Percentiles rank a stretch among this genome's conserved stretches.
Conservation (phyloP, 371 early-diverging fungal genomes). For the Coemansia linderi region DNA sequence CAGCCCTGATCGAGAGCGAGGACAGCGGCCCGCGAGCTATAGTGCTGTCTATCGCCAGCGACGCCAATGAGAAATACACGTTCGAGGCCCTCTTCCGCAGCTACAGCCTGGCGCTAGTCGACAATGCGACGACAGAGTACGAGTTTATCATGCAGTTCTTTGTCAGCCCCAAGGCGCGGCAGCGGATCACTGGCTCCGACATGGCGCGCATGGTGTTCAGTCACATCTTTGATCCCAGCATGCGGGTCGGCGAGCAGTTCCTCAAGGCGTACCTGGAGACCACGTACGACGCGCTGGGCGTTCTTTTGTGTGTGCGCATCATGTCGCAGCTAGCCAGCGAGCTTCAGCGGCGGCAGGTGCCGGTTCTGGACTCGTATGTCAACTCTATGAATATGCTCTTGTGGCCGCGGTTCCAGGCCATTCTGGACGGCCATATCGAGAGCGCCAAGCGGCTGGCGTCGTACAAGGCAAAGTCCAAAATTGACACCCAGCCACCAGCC, state of each 20-base stretch:
- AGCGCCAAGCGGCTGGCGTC: slow-evolving; percentile 59
- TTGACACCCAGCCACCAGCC: slow-evolving; percentile 49
- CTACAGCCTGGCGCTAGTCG: slow-evolving; percentile 81
- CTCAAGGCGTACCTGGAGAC: slow-evolving; percentile 70
- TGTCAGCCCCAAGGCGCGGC: slow-evolving; percentile 60
- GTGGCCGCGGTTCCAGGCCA: slow-evolving; percentile 88
- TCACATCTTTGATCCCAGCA: slow-evolving; percentile 80
- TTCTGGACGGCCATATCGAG: slow-evolving; percentile 86
- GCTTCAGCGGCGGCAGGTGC: slow-evolving; percentile 77
- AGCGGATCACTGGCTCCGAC: slow-evolving; percentile 56
- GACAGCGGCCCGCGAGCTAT: slow-evolving; percentile 32
- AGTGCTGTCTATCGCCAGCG: slow-evolving; percentile 43
- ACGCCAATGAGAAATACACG: slow-evolving; percentile 62
- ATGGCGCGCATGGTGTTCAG: slow-evolving; percentile 66
- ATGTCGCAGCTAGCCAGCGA: slow-evolving; percentile 79
- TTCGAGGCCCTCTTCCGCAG: slow-evolving; percentile 82
- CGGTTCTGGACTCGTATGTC: slow-evolving; percentile 78
- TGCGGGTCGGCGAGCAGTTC: slow-evolving; percentile 72
- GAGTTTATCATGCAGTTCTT: slow-evolving; percentile 88
- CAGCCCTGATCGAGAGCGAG: slow-evolving; percentile 20
- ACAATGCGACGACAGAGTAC: slow-evolving; percentile 92
- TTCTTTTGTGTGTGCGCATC: slow-evolving; percentile 84
- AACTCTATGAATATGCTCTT: slow-evolving; percentile 86
- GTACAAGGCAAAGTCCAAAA: slow-evolving; percentile 22
- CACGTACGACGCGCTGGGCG: slow-evolving; percentile 85